phyloP scores from a whole-genome alignment of 768 basidiomycete genomes.

The Leccinellum albellum region DNA sequence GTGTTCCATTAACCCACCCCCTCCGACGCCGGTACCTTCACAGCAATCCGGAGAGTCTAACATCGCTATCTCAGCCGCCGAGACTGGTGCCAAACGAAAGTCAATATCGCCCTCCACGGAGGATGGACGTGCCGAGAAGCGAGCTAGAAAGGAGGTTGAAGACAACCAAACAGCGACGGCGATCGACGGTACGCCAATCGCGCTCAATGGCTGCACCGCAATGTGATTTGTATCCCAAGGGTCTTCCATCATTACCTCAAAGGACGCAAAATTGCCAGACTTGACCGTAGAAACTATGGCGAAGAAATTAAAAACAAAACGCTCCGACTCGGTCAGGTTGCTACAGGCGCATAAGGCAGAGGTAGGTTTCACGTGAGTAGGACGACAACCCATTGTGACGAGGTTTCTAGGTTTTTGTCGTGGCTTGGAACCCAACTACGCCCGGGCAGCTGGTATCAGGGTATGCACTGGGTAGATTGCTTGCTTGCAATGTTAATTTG shows the following conservation, averaged over 20 bases:
- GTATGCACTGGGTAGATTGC: slow-evolving; percentile 37
- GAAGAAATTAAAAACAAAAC: slow-evolving; percentile 36
- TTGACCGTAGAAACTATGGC: slow-evolving; percentile 18
- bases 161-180: slow-evolving; percentile 35
- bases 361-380: slow-evolving; percentile 32
- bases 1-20: slow-evolving; percentile 53
- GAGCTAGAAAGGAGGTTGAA: slow-evolving; percentile 49
- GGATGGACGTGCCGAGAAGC: slow-evolving; percentile 59
- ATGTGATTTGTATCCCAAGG: slow-evolving; percentile 13
- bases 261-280: slow-evolving; percentile 21
- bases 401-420: slow-evolving; percentile 64
- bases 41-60: slow-evolving; percentile 17
- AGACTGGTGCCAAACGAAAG: slow-evolving; percentile 47
- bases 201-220: slow-evolving; percentile 25
- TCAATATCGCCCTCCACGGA: slow-evolving; percentile 41
- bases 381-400: slow-evolving; percentile 5
- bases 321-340: slow-evolving; percentile 41
- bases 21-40: slow-evolving; percentile 13
- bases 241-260: slow-evolving; percentile 6
- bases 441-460: slow-evolving; percentile 66
- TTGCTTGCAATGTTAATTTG: slow-evolving; percentile 1
- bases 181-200: slow-evolving; percentile 36
- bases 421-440: slow-evolving; percentile 70
- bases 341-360: slow-evolving; percentile 61
- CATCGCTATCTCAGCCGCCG: slow-evolving; percentile 5